Percentiles rank a stretch among this genome's conserved stretches.
phyloP scores from a whole-genome alignment of 192 early-diverging fungal species.

The Coemansia sp. region DNA sequence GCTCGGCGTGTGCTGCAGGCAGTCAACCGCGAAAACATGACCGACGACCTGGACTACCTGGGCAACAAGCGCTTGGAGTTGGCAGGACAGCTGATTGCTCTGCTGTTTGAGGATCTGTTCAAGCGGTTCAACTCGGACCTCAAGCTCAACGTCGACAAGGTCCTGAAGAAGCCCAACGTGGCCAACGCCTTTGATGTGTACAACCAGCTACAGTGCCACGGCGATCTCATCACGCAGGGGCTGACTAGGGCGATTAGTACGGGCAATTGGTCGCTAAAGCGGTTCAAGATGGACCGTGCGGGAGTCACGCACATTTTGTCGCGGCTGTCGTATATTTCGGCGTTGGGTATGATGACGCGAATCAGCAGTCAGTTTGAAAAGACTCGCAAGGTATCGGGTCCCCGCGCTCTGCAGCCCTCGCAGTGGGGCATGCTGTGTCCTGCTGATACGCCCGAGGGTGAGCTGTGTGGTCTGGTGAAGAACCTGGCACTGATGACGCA shows the following conservation, averaged over 20 bases:
- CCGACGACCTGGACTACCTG: constrained; percentile 99
- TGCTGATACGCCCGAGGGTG: constrained; percentile 99
- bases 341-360: constrained; percentile 97
- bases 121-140: constrained; percentile 89
- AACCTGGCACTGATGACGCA: constrained; percentile 97
- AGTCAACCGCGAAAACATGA: constrained; percentile 82
- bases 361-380: constrained; percentile 98
- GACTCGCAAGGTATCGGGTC: constrained; percentile 82
- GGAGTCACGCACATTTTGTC: constrained; percentile 97
- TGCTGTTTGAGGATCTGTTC: constrained; percentile 93
- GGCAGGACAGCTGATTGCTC: constrained; percentile 88
- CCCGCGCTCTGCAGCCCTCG: constrained; percentile 13
- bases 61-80: constrained; percentile 99
- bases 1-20: constrained; percentile 89
- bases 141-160: constrained; percentile 82
- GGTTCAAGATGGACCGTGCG: constrained; percentile 99
- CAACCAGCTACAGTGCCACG: constrained; percentile 97
- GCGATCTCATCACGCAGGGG: constrained; percentile 88
- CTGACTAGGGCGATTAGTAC: constrained; percentile 93
- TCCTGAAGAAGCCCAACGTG: constrained; percentile 87
- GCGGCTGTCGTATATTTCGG: constrained; percentile 91
- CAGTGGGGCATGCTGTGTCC: constrained; percentile 77
- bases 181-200: constrained; percentile 91
- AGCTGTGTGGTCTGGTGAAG: constrained; percentile 99
- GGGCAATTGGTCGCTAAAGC: constrained; percentile 98